These are phyloP conservation scores for Diversispora epigaea DNA, from an alignment of 192 early-diverging fungal genomes.

Conservation along the genomic window DNA sequence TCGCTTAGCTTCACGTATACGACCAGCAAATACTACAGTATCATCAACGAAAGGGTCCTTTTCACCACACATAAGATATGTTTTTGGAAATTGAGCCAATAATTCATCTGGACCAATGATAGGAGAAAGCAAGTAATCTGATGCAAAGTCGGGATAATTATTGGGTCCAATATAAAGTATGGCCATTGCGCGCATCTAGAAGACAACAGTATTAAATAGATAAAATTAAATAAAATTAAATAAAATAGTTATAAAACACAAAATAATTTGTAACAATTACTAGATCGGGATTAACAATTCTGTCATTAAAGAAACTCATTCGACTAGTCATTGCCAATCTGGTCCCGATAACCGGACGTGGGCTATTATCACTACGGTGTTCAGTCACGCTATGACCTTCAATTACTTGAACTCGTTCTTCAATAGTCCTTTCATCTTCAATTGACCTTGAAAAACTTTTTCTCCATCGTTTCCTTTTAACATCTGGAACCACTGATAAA, in stretches of 20 bases:
- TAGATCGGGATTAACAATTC: constrained; percentile 77
- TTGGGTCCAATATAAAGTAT: constrained; percentile 87
- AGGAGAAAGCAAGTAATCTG: constrained; percentile 85
- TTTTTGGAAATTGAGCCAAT: constrained; percentile 86
- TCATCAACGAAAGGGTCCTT: constrained; percentile 98
- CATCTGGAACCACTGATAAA: constrained; percentile 53
- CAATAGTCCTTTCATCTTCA: constrained; percentile 33
- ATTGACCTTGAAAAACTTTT: constrained; percentile 15
- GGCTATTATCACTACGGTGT: constrained; percentile 31
- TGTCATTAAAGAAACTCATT: constrained; percentile 84
- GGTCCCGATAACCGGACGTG: constrained; percentile 43
- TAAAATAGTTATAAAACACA: neutral
- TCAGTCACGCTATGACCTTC: constrained; percentile 36
- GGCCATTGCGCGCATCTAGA: constrained; percentile 64
- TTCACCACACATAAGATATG: constrained; percentile 89
- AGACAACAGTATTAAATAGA: constrained; percentile 7
- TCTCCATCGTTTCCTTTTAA: constrained; percentile 44
- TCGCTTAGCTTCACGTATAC: constrained; percentile 80
- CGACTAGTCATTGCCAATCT: constrained; percentile 73
- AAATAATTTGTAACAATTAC: constrained; percentile 39
- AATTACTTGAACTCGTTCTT: constrained; percentile 40
- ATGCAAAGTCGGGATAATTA: constrained; percentile 70
- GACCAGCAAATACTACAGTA: constrained; percentile 86
- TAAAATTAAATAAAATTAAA: constrained; percentile 3
- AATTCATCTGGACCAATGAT: constrained; percentile 81